These are phyloP conservation scores for Mycena maculata DNA, from an alignment of 768 basidiomycete species.

Conservation along the genomic window DNA sequence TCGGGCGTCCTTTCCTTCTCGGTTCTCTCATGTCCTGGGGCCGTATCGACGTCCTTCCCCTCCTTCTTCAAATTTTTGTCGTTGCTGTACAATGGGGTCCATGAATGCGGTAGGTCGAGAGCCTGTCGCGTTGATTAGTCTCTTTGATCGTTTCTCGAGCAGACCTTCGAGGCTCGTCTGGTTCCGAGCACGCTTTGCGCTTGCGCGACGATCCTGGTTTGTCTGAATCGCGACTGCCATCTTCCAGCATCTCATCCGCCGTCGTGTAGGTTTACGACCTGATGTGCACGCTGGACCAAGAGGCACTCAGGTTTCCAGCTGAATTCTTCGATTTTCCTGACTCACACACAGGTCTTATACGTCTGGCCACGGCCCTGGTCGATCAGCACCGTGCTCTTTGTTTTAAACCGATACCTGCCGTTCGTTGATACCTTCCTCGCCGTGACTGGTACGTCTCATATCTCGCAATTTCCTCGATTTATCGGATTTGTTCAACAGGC, in stretches of 20 bases:
- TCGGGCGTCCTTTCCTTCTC: constrained; percentile 7
- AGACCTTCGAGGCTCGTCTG: constrained; percentile 28
- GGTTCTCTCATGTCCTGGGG: constrained; percentile 18
- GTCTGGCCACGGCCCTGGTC: constrained; percentile 41
- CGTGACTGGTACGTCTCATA: constrained; percentile 26
- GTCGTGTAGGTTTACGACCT: constrained; percentile 40
- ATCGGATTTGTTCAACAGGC: constrained; percentile 2
- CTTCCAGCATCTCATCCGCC: background rate
- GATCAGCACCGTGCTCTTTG: constrained; percentile 40
- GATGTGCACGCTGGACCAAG: constrained; percentile 42
- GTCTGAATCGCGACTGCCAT: background rate
- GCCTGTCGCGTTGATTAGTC: background rate
- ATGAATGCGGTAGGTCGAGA: constrained; percentile 16
- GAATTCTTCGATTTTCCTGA: background rate
- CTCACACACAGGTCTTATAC: constrained; percentile 35
- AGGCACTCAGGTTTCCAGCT: constrained; percentile 30
- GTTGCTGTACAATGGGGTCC: constrained; percentile 16
- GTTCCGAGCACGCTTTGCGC: constrained; percentile 32
- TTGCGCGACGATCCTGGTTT: constrained; percentile 30
- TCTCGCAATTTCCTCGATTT: background rate
- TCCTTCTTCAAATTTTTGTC: background rate
- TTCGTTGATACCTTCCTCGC: constrained; percentile 45
- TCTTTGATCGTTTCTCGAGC: background rate
- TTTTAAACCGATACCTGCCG: constrained; percentile 47
- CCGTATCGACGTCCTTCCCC: background rate